Conservation (phyloP, 2,329 filamentous ascomycete genomes). For the Venturia carpophila region DNA sequence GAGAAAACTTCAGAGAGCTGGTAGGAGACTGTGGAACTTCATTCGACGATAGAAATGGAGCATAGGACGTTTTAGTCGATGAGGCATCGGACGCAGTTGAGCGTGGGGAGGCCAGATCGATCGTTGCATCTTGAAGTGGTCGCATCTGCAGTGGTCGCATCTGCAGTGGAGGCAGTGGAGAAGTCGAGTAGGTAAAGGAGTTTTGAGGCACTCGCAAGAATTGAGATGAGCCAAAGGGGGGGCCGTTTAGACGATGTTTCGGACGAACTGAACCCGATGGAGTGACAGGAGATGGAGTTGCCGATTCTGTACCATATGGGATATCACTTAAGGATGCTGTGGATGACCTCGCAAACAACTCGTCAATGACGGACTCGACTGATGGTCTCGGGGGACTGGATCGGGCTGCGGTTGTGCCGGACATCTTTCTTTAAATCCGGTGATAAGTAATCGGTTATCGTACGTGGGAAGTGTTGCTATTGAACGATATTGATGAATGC, state of each 20-base stretch:
- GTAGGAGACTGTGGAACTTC: background rate
- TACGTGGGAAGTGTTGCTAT: background rate
- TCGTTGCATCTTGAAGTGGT: background rate
- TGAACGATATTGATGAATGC: background rate
- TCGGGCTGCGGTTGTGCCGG: background rate
- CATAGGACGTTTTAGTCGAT: background rate
- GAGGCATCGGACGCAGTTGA: background rate
- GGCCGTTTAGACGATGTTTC: background rate
- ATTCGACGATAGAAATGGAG: background rate
- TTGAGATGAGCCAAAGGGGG: background rate
- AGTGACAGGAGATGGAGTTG: background rate
- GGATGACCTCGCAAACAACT: background rate
- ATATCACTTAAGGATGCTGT: background rate
- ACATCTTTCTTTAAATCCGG: background rate
- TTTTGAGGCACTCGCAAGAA: background rate
- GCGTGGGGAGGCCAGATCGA: background rate
- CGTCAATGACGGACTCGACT: conserved; percentile 1
- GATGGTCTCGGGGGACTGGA: background rate
- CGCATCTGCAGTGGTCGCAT: background rate
- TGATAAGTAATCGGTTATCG: background rate
- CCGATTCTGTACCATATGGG: background rate
- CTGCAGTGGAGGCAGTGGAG: background rate
- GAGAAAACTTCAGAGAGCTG: background rate
- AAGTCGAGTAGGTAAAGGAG: background rate
- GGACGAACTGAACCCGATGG: background rate